Evolutionary conservation across 2,329 filamentous ascomycete genomes (phyloP), one percentile per base, ranked within the genome.

Genomic region (Ophiostoma fasciatum): DNA sequence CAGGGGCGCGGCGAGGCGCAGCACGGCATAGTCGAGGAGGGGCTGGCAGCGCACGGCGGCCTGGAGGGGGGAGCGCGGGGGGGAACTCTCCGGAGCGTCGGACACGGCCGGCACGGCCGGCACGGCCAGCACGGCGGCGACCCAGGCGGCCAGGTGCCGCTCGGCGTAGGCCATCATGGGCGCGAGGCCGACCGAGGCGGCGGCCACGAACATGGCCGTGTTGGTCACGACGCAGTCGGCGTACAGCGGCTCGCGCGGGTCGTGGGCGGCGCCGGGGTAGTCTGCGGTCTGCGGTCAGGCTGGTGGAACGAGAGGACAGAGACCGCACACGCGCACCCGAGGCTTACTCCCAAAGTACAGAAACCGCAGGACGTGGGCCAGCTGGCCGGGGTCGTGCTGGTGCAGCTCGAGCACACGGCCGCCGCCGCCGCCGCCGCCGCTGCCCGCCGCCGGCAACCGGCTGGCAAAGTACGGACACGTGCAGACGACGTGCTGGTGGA

Each of bases 111-210:
- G 23, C 7, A 13, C 5, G 7, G 11, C 4, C 18, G 28, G 37
- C 7, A 17, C n/a, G 3, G 27, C 15, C 15, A 35, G 21, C 5
- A 33, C 23, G 17, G 36, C 31, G 18, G 23, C 12, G 12, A 25
- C 32, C 32, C 18, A 45, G 8, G 46, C 41, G 1, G 65, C 66
- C 3, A 80, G 46, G 2, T 62, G 58, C 4, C 59, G 53, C 2
- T 63, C 45, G 0, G 68, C 71, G 15, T 30, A 43, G n/a, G 37
- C 33, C 47, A 49, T 52, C 47, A 54, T 45, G 28, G 35, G 22
- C 3, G 21, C 30, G 40, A 43, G 49, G 14, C 35, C 36, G 12
- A 53, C 44, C 4, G 47, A 46, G 7, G 44, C 42, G 11, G 46
- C 52, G 14, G 45, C 45, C 30, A 54, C 36, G 41, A 45, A 56